Evolutionary conservation across 768 basidiomycete genomes (phyloP), one percentile per base, ranked within the genome.

Genomic region (Collybia mongolica): DNA sequence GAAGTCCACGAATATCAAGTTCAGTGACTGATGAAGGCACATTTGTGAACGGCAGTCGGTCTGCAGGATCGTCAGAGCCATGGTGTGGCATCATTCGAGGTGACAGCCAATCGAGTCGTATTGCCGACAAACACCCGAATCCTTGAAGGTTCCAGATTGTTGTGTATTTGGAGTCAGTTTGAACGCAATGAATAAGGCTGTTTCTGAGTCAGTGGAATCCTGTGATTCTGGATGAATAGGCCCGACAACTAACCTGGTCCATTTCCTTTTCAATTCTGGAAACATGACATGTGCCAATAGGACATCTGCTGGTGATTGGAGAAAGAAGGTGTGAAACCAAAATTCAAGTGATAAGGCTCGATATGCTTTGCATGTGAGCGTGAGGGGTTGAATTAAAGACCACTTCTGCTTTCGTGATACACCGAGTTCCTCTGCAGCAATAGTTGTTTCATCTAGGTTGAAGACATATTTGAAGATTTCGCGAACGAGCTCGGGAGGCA

Each of bases 301-400:
- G 0, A 69, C n/a, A 47, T 72, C 67, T 2, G 18, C 23, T 0
- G 66, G 55, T 2, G 52, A 55, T 39, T 43, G 54, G 18, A 65
- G 44, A 51, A 57, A 67, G n/a, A 73, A 48, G 8, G 46, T 53
- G 22, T 60, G 59, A 53, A 72, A 72, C 72, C 72, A 73, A 44
- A 54, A 54, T 32, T 62, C 60, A 1, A 73, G 53, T 6, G 58
- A 55, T 9, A 68, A 51, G 0, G 54, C 39, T 37, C 70, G 65
- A 51, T 61, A 70, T 7, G 52, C 40, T 46, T 58, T 65, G n/a
- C 58, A 72, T 19, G 66, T 55, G 8, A 65, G 50, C 12, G 67
- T 65, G 20, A 71, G 53, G 3, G 65, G 44, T 39, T 55, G 23
- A n/a, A 72, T 54, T 7, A 58, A 51, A 6, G 49, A 41, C 68